A percentile compares a stretch with the other conserved stretches of the same genome.
These are phyloP conservation scores for Chaetomium olivaceum DNA, from an alignment of 2,329 filamentous ascomycete species.

Conservation along the genomic window DNA sequence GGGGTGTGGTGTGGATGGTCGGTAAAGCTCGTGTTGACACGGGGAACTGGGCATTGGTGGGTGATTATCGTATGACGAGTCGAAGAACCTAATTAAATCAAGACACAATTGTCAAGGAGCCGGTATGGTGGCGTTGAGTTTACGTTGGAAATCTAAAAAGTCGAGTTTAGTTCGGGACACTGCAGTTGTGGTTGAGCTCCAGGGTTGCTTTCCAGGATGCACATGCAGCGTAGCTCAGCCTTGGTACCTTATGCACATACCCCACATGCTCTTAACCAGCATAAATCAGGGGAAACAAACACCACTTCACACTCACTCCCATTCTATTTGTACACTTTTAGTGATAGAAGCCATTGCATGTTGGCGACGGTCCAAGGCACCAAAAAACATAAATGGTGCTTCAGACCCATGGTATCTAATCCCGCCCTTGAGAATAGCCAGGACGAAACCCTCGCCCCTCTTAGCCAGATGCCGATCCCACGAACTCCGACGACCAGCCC, in stretches of 20 bases:
- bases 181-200: not conserved
- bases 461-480: not conserved
- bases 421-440: conserved; percentile 3
- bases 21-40: not conserved
- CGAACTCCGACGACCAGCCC: conserved; percentile 2
- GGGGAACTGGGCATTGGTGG: not conserved
- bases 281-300: conserved; percentile 9
- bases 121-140: not conserved
- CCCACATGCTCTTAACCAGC: conserved; percentile 6
- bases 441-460: not conserved
- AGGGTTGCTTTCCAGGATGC: not conserved
- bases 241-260: conserved; percentile 16
- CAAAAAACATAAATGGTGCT: not conserved
- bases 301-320: not conserved
- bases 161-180: not conserved
- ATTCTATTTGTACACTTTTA: not conserved
- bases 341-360: conserved; percentile 4
- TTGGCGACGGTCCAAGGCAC: not conserved
- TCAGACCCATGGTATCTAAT: conserved; percentile 9
- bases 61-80: not conserved
- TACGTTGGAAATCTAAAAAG: not conserved
- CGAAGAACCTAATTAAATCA: not conserved
- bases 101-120: not conserved
- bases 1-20: not conserved
- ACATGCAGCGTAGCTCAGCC: not conserved